Evolutionary conservation across 2,329 filamentous ascomycete genomes (phyloP).

Genomic region (Microcyclosporella mali): DNA sequence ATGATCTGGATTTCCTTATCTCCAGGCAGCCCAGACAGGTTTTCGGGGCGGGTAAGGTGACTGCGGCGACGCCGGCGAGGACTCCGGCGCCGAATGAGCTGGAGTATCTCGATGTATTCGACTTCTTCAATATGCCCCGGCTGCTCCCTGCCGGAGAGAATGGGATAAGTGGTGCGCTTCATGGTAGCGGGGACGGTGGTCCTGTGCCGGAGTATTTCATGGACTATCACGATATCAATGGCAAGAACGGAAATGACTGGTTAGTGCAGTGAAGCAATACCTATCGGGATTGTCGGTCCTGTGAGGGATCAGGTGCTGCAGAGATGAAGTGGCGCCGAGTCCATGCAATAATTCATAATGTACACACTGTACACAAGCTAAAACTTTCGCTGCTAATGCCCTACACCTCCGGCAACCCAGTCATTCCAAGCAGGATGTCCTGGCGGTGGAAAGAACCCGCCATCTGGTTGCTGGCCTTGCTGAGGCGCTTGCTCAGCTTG

Average conservation of each 20-base stretch:
- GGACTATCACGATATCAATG: slow-evolving; percentile 20
- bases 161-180: slow-evolving; percentile 24
- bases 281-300: too few relatives aligned
- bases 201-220: slow-evolving; percentile 19
- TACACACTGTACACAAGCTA: slow-evolving; percentile 1
- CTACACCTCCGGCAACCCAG: slow-evolving; percentile 63
- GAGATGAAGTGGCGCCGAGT: too few relatives aligned
- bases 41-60: slow-evolving; percentile 21
- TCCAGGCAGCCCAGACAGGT: slow-evolving; percentile 64
- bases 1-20: slow-evolving; percentile 84
- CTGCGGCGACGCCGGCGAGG: slow-evolving; percentile 30
- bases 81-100: slow-evolving; percentile 70
- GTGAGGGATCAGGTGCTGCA: too few relatives aligned
- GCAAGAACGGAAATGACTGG: slow-evolving; percentile 16
- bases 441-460: slow-evolving; percentile 59
- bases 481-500: slow-evolving; percentile 32
- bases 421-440: slow-evolving; percentile 62
- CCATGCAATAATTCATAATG: neutral
- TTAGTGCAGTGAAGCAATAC: slow-evolving; percentile 12
- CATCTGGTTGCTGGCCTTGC: slow-evolving; percentile 41
- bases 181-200: slow-evolving; percentile 22
- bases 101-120: slow-evolving; percentile 87
- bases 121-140: slow-evolving; percentile 87
- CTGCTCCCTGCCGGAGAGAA: slow-evolving; percentile 40
- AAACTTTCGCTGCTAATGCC: slow-evolving; percentile 39